Evolutionary conservation across 2,329 filamentous ascomycete species (phyloP).

Genomic region (Ophiocordyceps camponoti-floridani): DNA sequence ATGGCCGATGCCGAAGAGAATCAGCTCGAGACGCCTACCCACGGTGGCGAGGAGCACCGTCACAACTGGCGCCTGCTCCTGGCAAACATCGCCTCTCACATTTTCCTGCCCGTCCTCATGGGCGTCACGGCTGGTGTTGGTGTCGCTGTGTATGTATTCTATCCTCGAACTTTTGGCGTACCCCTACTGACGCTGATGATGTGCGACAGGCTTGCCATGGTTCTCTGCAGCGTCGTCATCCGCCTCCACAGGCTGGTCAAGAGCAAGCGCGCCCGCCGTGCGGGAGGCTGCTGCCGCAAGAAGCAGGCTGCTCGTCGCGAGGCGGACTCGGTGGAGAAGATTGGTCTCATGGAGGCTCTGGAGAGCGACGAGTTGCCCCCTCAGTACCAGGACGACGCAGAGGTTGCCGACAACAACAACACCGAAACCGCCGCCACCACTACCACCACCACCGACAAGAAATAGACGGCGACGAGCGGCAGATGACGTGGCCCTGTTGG

Average conservation of each 20-base stretch:
- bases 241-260: slow-evolving; percentile 36
- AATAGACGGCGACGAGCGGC: neutral
- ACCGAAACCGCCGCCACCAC: neutral
- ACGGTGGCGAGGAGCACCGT: slow-evolving; percentile 1
- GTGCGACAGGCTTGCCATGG: slow-evolving; percentile 47
- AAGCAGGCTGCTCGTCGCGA: slow-evolving; percentile 1
- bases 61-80: slow-evolving; percentile 26
- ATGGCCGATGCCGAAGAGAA: neutral
- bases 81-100: slow-evolving; percentile 38
- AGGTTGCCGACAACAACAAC: slow-evolving; percentile 7
- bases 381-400: slow-evolving; percentile 9
- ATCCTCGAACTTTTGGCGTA: neutral
- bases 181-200: too few relatives aligned
- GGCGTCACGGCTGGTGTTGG: slow-evolving; percentile 51
- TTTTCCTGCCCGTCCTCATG: slow-evolving; percentile 49
- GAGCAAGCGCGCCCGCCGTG: slow-evolving; percentile 3
- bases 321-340: slow-evolving; percentile 26
- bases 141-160: slow-evolving; percentile 39
- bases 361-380: slow-evolving; percentile 11
- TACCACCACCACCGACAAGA: neutral
- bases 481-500: neutral
- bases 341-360: slow-evolving; percentile 24
- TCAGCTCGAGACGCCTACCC: neutral
- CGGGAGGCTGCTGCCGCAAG: slow-evolving; percentile 3
- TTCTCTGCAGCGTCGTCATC: slow-evolving; percentile 42